Evolutionary conservation across 768 basidiomycete genomes (phyloP).

Genomic region (Russula dissimulans): DNA sequence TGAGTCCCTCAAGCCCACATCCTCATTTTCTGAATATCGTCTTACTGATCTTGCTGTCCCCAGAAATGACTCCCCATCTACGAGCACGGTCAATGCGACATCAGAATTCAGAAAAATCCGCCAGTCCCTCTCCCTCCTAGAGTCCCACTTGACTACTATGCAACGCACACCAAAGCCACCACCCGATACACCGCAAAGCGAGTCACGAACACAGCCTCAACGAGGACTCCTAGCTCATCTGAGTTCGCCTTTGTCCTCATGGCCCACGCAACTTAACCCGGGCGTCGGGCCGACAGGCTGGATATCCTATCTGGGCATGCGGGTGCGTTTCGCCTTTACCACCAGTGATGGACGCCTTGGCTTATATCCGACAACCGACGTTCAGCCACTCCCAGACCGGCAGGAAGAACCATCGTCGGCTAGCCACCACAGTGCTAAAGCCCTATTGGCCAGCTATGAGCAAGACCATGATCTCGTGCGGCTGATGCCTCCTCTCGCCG

Average conservation of each 20-base stretch:
- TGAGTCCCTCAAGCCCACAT: background rate
- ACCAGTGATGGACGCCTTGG: background rate
- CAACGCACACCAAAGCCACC: background rate
- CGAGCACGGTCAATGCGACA: conserved; percentile 14
- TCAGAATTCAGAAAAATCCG: conserved; percentile 19
- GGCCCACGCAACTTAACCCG: conserved; percentile 13
- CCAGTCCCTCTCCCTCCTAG: conserved; percentile 19
- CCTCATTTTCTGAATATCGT: too few species aligned
- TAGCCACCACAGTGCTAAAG: conserved; percentile 1
- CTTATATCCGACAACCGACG: background rate
- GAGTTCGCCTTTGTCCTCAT: conserved; percentile 10
- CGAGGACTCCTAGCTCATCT: conserved; percentile 7
- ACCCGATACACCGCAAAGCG: background rate
- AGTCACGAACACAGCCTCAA: background rate
- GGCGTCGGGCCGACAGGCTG: conserved; percentile 17
- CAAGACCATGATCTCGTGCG: conserved; percentile 18
- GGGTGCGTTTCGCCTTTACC: conserved; percentile 6
- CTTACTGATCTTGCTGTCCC: background rate
- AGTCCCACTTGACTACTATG: conserved; percentile 12
- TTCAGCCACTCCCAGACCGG: conserved; percentile 13
- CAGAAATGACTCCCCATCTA: background rate
- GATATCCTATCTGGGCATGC: conserved; percentile 18
- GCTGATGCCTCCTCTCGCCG: conserved; percentile 15
- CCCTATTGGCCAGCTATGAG: conserved; percentile 11
- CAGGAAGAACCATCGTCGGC: conserved; percentile 9